Conservation (phyloP, 352 stramenopile species). For the Globisporangium megalacanthum region DNA sequence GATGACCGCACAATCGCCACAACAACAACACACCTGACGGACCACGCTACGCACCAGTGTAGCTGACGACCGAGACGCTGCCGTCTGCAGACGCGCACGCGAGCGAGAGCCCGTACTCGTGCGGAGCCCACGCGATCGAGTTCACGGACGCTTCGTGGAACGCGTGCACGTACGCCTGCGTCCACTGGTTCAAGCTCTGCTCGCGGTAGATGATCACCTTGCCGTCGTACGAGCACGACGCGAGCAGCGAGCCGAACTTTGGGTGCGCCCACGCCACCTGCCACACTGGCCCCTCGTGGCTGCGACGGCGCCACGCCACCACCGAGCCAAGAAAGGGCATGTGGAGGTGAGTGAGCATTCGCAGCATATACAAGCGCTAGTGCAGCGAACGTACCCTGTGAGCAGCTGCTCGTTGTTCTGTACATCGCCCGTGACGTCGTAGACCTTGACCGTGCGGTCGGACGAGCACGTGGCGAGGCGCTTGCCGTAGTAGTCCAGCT, state of each 20-base stretch:
- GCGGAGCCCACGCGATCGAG: conserved; percentile 93
- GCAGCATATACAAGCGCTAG: neutral
- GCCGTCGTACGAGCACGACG: conserved; percentile 97
- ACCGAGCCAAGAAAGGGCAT: no score
- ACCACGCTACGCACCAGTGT: conserved; percentile 43
- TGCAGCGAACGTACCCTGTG: conserved; percentile 39
- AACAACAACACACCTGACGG: neutral
- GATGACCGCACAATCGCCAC: neutral
- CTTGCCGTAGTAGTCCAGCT: conserved; percentile 99
- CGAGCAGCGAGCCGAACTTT: conserved; percentile 95
- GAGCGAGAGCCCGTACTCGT: conserved; percentile 95
- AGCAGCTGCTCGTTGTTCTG: conserved; percentile 88
- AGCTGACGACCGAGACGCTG: conserved; percentile 87
- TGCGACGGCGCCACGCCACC: conserved; percentile 14
- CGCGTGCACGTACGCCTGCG: conserved; percentile 86
- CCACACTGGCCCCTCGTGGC: conserved; percentile 97
- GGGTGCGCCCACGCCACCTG: conserved; percentile 98
- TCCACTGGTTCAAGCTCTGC: conserved; percentile 92
- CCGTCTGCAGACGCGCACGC: conserved; percentile 95
- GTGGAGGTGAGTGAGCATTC: neutral
- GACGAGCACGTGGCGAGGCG: conserved; percentile 98
- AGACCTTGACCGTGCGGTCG: conserved; percentile 97
- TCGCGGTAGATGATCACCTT: conserved; percentile 97
- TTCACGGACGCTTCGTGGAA: conserved; percentile 93
- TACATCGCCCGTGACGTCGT: conserved; percentile 91